Evolutionary conservation across 768 basidiomycete species (phyloP).

Genomic region (Galerina marginata): DNA sequence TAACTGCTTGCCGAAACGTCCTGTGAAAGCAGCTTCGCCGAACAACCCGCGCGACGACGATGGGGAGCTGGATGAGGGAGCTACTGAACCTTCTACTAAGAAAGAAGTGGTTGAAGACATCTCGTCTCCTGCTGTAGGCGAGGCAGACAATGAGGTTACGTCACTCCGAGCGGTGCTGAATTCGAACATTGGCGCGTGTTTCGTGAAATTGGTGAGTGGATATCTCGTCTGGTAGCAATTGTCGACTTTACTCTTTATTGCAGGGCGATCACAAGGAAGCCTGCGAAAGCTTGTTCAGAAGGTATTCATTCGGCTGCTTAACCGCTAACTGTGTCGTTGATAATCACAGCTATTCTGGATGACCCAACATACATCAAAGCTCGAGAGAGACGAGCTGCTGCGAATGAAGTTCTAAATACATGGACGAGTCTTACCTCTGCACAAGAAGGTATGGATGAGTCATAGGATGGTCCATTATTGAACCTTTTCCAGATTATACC

Average conservation of each 20-base stretch:
- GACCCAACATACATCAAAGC: slow-evolving; percentile 89
- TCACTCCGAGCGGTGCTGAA: slow-evolving; percentile 67
- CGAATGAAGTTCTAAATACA: slow-evolving; percentile 78
- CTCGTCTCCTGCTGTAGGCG: slow-evolving; percentile 26
- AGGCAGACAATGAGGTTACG: slow-evolving; percentile 21
- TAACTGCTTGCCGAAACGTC: slow-evolving; percentile 62
- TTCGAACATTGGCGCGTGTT: slow-evolving; percentile 90
- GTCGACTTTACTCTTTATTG: not conserved
- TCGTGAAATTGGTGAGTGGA: slow-evolving; percentile 71
- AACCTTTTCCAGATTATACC: slow-evolving; percentile 68
- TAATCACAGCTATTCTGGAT: slow-evolving; percentile 73
- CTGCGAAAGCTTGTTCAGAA: slow-evolving; percentile 80
- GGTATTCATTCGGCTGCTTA: slow-evolving; percentile 42
- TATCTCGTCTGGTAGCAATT: slow-evolving; percentile 1
- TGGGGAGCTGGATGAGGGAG: slow-evolving; percentile 1
- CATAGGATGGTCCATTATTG: not conserved
- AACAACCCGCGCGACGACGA: slow-evolving; percentile 2
- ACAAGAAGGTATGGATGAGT: slow-evolving; percentile 71
- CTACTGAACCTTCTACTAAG: slow-evolving; percentile 2
- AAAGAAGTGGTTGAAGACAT: slow-evolving; percentile 18
- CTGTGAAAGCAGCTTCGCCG: slow-evolving; percentile 15
- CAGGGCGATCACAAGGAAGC: slow-evolving; percentile 83
- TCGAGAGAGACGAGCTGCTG: slow-evolving; percentile 84
- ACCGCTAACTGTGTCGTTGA: not conserved
- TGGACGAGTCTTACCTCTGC: slow-evolving; percentile 86